These are phyloP conservation scores for Boletus insuetus DNA, from an alignment of 768 basidiomycete species.

Conservation along the genomic window DNA sequence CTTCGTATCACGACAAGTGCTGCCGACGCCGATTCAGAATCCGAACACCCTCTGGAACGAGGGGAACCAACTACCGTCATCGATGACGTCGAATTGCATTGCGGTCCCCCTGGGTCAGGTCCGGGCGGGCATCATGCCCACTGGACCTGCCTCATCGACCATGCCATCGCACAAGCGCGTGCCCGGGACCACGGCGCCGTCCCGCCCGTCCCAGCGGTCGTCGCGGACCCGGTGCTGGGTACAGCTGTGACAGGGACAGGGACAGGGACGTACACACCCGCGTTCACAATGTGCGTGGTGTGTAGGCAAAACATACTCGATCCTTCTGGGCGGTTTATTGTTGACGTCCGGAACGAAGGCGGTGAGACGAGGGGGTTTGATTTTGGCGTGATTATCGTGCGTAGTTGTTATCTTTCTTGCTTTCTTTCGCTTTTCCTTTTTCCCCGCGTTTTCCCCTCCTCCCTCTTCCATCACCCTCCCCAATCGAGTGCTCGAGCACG, in stretches of 20 bases:
- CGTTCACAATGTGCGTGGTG: slow-evolving; percentile 10
- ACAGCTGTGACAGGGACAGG: too few relatives aligned
- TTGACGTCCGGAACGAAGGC: slow-evolving; percentile 28
- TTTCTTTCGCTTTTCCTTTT: neutral
- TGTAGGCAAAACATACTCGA: slow-evolving; percentile 19
- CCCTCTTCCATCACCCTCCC: too few relatives aligned
- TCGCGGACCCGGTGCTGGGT: neutral
- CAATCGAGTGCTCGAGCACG: neutral
- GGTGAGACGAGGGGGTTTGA: slow-evolving; percentile 25
- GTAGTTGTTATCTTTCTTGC: neutral
- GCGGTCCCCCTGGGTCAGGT: slow-evolving; percentile 18
- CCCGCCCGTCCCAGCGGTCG: neutral
- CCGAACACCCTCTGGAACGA: neutral
- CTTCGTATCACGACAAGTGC: slow-evolving; percentile 12
- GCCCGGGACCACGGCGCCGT: neutral
- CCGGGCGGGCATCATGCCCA: slow-evolving; percentile 26
- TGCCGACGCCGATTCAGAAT: slow-evolving; percentile 4
- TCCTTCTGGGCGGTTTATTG: slow-evolving; percentile 17
- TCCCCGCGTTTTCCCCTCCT: neutral
- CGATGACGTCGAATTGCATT: slow-evolving; percentile 27
- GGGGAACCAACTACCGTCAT: slow-evolving; percentile 9
- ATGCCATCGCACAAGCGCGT: slow-evolving; percentile 2
- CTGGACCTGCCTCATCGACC: slow-evolving; percentile 28
- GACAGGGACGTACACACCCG: neutral
- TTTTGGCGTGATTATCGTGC: slow-evolving; percentile 27